Evolutionary conservation across 164 flowering plant species (phyloP).

Genomic region (Saururus chinensis): DNA sequence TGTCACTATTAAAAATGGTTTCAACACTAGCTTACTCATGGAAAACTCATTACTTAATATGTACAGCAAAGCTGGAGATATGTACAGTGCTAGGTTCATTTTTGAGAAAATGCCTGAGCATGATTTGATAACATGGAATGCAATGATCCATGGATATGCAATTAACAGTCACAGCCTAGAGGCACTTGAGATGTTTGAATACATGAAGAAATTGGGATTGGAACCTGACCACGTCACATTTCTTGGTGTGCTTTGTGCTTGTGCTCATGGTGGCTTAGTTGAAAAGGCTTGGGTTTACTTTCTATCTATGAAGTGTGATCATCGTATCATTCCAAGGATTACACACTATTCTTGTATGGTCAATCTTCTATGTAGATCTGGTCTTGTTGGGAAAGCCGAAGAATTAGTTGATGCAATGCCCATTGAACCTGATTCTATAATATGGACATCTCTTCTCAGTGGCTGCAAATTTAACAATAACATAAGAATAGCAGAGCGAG

Average conservation of each 20-base stretch:
- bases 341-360: slow-evolving; percentile 7
- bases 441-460: slow-evolving; percentile 9
- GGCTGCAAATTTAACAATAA: slow-evolving; percentile 3
- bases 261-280: slow-evolving; percentile 2
- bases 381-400: slow-evolving; percentile 4
- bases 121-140: slow-evolving; percentile 6
- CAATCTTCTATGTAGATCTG: slow-evolving; percentile 6
- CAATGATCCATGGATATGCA: slow-evolving; percentile 6
- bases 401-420: slow-evolving; percentile 4
- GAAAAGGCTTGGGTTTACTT: slow-evolving; percentile 4
- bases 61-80: slow-evolving; percentile 8
- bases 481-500: slow-evolving; percentile 4
- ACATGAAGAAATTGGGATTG: not conserved
- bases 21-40: not conserved
- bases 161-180: not conserved
- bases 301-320: slow-evolving; percentile 2
- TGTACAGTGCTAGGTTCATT: not conserved
- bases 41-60: slow-evolving; percentile 8
- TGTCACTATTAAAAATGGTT: slow-evolving; percentile 3
- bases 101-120: slow-evolving; percentile 2
- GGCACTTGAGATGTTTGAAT: slow-evolving; percentile 4
- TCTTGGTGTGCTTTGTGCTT: slow-evolving; percentile 6
- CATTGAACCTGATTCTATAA: slow-evolving; percentile 6
- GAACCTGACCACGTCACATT: slow-evolving; percentile 8
- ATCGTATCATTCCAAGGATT: slow-evolving; percentile 4